phyloP scores from a whole-genome alignment of 2,329 filamentous ascomycete species.

The Alternaria triticimaculans region DNA sequence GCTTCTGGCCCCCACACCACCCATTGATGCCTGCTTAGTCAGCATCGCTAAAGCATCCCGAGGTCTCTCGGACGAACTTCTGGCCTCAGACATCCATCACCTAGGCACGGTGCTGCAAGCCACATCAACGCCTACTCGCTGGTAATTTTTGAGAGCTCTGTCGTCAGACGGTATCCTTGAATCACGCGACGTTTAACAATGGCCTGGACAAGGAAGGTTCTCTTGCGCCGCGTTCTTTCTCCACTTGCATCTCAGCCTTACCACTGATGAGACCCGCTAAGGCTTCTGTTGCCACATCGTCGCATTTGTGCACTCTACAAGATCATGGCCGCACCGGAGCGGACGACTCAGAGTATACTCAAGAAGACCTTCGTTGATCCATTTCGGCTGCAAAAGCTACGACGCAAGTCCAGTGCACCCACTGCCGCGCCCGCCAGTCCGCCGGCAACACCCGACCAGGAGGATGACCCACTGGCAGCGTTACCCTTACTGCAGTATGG shows the following conservation, averaged over 20 bases:
- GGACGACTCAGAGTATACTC: background rate
- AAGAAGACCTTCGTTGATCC: constrained; percentile 10
- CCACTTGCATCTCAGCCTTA: background rate
- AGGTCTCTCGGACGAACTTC: background rate
- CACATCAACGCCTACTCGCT: background rate
- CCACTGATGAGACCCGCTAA: background rate
- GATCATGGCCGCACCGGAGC: background rate
- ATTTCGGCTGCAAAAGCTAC: constrained; percentile 3
- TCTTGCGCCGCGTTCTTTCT: background rate
- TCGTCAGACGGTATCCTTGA: background rate
- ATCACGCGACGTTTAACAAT: background rate
- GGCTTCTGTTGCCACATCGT: background rate
- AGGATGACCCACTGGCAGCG: background rate
- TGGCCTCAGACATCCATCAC: background rate
- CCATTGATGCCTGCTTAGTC: background rate
- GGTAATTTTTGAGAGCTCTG: too few relatives aligned
- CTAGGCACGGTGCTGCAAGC: background rate
- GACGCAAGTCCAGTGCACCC: constrained; percentile 1
- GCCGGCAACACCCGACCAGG: background rate
- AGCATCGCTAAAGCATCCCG: background rate
- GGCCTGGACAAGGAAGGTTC: background rate
- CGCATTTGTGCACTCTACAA: background rate
- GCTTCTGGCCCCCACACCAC: background rate
- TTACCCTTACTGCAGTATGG: constrained; percentile 9
- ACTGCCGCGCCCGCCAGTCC: background rate